These are phyloP conservation scores for Articulospora tetracladia DNA, from an alignment of 495 filamentous ascomycete species.

Conservation along the genomic window DNA sequence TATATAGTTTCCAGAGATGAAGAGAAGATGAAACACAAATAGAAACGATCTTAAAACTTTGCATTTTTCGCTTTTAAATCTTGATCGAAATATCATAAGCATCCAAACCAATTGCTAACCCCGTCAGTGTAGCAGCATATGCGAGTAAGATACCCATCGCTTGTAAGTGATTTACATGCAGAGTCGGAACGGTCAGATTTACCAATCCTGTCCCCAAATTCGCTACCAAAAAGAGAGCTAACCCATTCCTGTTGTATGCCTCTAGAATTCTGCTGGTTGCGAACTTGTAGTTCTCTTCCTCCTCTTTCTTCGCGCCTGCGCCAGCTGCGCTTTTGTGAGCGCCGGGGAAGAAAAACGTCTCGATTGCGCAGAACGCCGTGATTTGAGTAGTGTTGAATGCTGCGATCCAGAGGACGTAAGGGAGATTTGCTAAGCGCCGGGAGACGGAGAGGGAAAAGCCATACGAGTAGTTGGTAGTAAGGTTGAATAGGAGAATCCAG, in stretches of 20 bases:
- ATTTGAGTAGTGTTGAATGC: slow-evolving; percentile 85
- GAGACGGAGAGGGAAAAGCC: slow-evolving; percentile 75
- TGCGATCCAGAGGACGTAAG: slow-evolving; percentile 87
- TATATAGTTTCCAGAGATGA: too few species aligned
- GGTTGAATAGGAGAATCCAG: slow-evolving; percentile 65
- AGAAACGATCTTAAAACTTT: slow-evolving; percentile 1
- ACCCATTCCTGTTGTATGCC: slow-evolving; percentile 84
- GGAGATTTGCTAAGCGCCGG: slow-evolving; percentile 85
- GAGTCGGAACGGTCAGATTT: slow-evolving; percentile 79
- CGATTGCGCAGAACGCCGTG: slow-evolving; percentile 69
- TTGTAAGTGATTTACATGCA: slow-evolving; percentile 55
- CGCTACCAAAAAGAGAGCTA: slow-evolving; percentile 81
- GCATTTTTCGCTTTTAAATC: slow-evolving; percentile 41
- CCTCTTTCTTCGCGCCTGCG: slow-evolving; percentile 34
- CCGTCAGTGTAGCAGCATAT: slow-evolving; percentile 66
- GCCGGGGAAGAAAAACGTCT: slow-evolving; percentile 70
- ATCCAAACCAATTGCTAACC: slow-evolving; percentile 68
- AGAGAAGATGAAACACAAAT: too few species aligned
- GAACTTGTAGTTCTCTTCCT: slow-evolving; percentile 53
- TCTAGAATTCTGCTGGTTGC: slow-evolving; percentile 75
- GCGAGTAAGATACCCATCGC: slow-evolving; percentile 71
- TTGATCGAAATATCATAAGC: slow-evolving; percentile 70
- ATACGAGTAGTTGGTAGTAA: slow-evolving; percentile 61
- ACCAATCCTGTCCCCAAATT: slow-evolving; percentile 87
- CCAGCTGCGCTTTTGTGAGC: slow-evolving; percentile 49